phyloP scores from a whole-genome alignment of 2,329 filamentous ascomycete genomes.

The Parastagonospora nodorum region DNA sequence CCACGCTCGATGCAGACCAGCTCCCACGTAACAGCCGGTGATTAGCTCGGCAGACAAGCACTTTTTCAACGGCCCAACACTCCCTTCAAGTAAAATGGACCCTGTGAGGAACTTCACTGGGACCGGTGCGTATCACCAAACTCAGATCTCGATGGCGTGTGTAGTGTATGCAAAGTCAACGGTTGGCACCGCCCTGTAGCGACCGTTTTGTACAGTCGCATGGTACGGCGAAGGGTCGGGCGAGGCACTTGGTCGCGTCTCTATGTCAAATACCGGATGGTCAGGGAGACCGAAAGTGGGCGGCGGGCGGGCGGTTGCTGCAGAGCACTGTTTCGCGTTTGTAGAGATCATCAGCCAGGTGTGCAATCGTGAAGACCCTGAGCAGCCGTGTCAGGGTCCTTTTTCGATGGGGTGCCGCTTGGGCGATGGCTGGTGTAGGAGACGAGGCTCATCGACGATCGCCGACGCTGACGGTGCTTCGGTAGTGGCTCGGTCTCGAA shows the following conservation, averaged over 20 bases:
- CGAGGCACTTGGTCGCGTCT: no score
- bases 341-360: conserved; percentile 10
- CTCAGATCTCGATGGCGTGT: not conserved
- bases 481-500: conserved; percentile 9
- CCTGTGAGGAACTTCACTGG: no score
- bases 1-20: not conserved
- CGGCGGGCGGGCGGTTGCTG: not conserved
- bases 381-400: conserved; percentile 1
- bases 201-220: no score
- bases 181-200: not conserved
- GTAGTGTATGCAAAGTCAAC: not conserved
- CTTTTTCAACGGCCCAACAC: not conserved
- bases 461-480: conserved; percentile 4
- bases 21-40: no score
- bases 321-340: not conserved
- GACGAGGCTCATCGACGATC: conserved; percentile 23
- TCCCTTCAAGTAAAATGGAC: not conserved
- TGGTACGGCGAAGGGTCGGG: no score
- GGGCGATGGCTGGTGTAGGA: conserved; percentile 6
- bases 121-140: not conserved
- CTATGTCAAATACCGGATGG: not conserved
- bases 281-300: not conserved
- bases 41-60: not conserved
- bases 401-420: conserved; percentile 5
- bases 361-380: not conserved